Evolutionary conservation across 805 yeast species (phyloP), one percentile per base, ranked within the genome.

Genomic region (Kodamaea hsintzibuensis): DNA sequence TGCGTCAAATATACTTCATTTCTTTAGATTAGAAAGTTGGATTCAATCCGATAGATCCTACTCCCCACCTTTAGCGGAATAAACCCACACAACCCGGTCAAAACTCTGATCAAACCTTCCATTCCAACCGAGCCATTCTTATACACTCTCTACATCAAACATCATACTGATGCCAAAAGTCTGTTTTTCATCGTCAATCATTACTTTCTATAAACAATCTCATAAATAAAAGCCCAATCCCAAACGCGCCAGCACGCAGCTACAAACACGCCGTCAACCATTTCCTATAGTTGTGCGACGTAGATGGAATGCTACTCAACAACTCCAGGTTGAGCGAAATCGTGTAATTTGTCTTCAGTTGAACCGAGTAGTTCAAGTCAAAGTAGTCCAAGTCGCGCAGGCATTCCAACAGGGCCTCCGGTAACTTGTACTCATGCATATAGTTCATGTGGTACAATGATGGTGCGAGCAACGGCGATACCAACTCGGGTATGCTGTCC

Each of bases 391-490:
- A 64, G 50, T 65, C 67, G 13, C 59, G 56, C 43, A 54, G 55
- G 44, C 44, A 40, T 22, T 40, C 44, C 44, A 40, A 40, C 19
- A 17, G 44, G 13, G 44, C 19, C 16, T 44, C 56, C 45, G 72
- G 72, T 35, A 64, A 62, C 30, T 59, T 58, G 17, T 51, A 50
- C 44, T 57, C 56, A 25, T 61, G 35, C 35, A 30, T 17, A 8
- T 40, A 40, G 66, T 2, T 58, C 25, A 42, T 66, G 44, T 64
- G 69, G 58, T 70, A 68, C 51, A 69, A 57, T 13, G 70, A 63
- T 3, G 77, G 76, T 22, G 76, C 69, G 49, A 76, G 69, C 54
- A 75, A 64, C 3, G 79, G 79, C 17, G 74, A 69, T 2, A 65
- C 70, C 52, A 73, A 62, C 51, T 63, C 68, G 2, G 51, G 37